A percentile compares a stretch with the other conserved stretches of the same genome.
These are phyloP conservation scores for Hamamelis virginiana DNA, from an alignment of 164 flowering plant genomes.

Conservation along the genomic window DNA sequence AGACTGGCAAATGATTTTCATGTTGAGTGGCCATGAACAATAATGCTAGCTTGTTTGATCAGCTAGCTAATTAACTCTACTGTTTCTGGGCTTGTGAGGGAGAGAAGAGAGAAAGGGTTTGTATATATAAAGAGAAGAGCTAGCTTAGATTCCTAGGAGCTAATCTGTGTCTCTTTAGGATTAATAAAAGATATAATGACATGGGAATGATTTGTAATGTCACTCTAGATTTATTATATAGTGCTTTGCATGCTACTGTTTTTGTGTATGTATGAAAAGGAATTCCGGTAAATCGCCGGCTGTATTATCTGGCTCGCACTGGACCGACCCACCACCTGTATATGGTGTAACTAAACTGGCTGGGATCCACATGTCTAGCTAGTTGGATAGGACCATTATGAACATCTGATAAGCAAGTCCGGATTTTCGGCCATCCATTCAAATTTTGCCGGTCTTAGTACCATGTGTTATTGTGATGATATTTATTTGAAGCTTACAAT, in stretches of 20 bases:
- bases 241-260: constrained; percentile 36
- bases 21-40: constrained; percentile 30
- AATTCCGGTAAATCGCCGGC: not conserved
- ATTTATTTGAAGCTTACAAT: too few relatives aligned
- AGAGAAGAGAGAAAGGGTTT: constrained; percentile 14
- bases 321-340: constrained; percentile 11
- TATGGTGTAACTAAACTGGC: not conserved
- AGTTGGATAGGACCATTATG: not conserved
- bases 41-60: too few relatives aligned
- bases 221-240: not conserved
- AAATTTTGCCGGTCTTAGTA: not conserved
- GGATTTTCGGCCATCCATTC: not conserved
- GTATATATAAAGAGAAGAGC: constrained; percentile 17
- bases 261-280: constrained; percentile 4
- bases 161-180: constrained; percentile 5
- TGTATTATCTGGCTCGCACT: constrained; percentile 18
- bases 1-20: constrained; percentile 15
- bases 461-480: too few relatives aligned
- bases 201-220: constrained; percentile 11
- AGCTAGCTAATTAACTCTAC: not conserved
- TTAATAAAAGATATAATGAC: constrained; percentile 2
- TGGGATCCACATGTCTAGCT: not conserved
- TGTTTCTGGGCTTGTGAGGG: not conserved
- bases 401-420: not conserved
- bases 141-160: constrained; percentile 31